Base-by-base conservation (phyloP, 208 protist species). In the Acanthamoeba culbertsoni region DNA sequence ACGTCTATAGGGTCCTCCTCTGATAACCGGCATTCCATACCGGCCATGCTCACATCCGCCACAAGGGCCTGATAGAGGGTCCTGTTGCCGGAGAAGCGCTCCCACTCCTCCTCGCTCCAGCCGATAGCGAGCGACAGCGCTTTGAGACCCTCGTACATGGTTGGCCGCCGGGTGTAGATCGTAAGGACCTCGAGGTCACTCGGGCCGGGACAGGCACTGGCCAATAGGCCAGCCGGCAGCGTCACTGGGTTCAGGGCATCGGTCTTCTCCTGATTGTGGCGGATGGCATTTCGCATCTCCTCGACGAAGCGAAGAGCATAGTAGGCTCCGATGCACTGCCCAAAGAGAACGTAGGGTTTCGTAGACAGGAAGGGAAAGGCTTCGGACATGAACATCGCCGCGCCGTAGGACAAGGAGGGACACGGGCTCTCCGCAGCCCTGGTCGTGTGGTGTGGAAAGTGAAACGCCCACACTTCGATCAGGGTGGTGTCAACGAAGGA, bases 31-130 rank as follows among this genome's bases (percentile, higher is more conserved):
- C 51, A 68, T 33, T 59, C 79, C 33, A 65, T 37, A 8, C 55
- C 79, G 79, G 48, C 51, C 79, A 89, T 89, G 51, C 79, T 89
- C 51, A 89, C 79, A 14, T 89, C 79, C 0, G 51, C 79, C 48
- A 89, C 79, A 26, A 89, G 79, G 4, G 79, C 79, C 16, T 10
- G 7, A 37, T 89, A 89, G 79, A 89, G 79, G 26, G 79, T 89
- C 7, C 20, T 28, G 79, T 89, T 89, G 79, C 48, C 20, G 40
- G 79, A 65, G 35, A 89, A 89, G 5, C 79, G 28, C n/a, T 89
- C 79, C 79, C 79, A 89, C 79, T 89, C 79, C 46, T 89, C 79
- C 55, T 89, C 79, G 46, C 79, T 89, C 79, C 79, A 89, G 14
- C 79, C 79, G 20, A 89, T 89, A 7, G 79, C 79, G 20, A 89